A percentile compares a stretch with the other conserved stretches of the same genome.
phyloP scores from a whole-genome alignment of 106 monocot species.

The Acorus calamus region DNA sequence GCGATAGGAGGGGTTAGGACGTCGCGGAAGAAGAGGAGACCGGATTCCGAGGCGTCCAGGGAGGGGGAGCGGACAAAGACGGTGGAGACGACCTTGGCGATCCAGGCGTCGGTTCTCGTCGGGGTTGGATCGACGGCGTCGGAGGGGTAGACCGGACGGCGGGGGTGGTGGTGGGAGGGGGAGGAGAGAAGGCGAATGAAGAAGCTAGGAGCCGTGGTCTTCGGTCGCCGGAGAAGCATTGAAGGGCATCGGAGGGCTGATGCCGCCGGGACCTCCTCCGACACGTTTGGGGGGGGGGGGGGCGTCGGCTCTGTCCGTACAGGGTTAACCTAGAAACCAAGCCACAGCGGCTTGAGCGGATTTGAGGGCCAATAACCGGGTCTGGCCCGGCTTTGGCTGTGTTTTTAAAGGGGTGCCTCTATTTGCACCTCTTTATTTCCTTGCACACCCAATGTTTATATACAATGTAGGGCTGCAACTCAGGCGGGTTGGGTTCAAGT shows the following conservation, averaged over 20 bases:
- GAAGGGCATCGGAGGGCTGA: background rate
- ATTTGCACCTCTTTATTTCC: too few relatives aligned
- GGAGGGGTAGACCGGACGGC: background rate
- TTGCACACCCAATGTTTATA: too few relatives aligned
- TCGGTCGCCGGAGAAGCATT: conserved; percentile 11
- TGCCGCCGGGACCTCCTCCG: too few relatives aligned
- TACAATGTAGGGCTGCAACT: too few relatives aligned
- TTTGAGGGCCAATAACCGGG: too few relatives aligned
- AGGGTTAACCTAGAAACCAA: too few relatives aligned
- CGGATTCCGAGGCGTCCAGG: background rate
- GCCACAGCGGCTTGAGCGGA: too few relatives aligned
- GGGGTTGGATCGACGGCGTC: conserved; percentile 1
- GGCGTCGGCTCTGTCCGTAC: too few relatives aligned
- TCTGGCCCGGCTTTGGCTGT: too few relatives aligned
- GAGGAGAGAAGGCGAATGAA: conserved; percentile 8
- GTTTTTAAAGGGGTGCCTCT: too few relatives aligned
- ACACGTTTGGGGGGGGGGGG: too few relatives aligned
- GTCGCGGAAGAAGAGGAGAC: conserved; percentile 3
- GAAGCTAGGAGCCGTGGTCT: background rate
- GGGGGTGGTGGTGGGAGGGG: conserved; percentile 1
- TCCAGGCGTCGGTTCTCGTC: conserved; percentile 16
- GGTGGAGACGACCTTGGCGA: conserved; percentile 34
- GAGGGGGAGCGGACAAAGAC: conserved; percentile 18
- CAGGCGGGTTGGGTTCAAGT: too few relatives aligned
- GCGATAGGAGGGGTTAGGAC: conserved; percentile 14